Base-by-base conservation (phyloP, 352 stramenopile species). In the Globisporangium spiculum region DNA sequence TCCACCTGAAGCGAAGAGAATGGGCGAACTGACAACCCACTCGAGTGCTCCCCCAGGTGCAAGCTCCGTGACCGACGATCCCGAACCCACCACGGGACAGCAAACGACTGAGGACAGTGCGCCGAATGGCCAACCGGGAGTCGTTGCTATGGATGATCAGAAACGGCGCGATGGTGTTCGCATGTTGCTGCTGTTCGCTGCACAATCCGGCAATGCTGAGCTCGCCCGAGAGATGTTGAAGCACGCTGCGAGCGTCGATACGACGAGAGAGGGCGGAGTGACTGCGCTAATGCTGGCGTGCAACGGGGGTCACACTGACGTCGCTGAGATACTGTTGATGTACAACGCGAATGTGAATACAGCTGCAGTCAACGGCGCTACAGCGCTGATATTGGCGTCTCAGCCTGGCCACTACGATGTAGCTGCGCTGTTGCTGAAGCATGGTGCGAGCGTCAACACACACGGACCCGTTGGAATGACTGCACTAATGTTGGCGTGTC, bases 231-330 rank as follows among this genome's bases (percentile, higher is more conserved):
- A 9, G n/a, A 27, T 65, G 60, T 16, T 65, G 24, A 32, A n/a
- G 30, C 1, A 38, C 7, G 56, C 20, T 22, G 56, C 56, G 20
- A 27, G 32, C 8, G 32, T 62, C 18, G 32, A 62, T 20, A n/a
- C 34, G 44, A n/a, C 27, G 18, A 59, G 32, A 30, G 38, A 27
- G 20, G 44, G 46, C 22, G 60, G 60, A 24, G 30, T 34, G 46
- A 66, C 44, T 16, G 60, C 60, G 27, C 60, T 66, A 16, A 50
- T 50, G 41, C 41, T 50, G 41, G 41, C 41, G 41, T 50, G 41
- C 41, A 50, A 50, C 41, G 41, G 41, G 5, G 41, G 16, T 1
- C 41, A 50, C 41, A 50, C 41, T n/a, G 5, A n/a, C 41, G 41
- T 50, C 20, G 41, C 4, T n/a, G 41, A 50, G 14, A 6, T 50